Evolutionary conservation across 1,284 basidiomycete species (phyloP).

Genomic region (Leccinum ponderosum): DNA sequence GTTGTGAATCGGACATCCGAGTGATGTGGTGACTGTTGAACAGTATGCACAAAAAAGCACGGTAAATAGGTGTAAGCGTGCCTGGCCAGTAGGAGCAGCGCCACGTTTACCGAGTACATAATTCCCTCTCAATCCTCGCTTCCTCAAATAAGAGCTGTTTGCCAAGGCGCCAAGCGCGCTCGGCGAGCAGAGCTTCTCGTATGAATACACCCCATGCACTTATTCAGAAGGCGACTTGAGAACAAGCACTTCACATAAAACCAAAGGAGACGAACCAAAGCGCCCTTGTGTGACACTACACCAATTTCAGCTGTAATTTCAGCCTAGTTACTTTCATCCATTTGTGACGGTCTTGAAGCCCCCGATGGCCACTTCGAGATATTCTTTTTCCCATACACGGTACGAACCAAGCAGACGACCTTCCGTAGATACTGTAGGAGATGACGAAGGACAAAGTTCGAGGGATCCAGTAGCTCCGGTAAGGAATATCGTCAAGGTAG

Average conservation of each 20-base stretch:
- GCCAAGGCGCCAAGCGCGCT: slow-evolving; percentile 84
- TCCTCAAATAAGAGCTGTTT: slow-evolving; percentile 92
- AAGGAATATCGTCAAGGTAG: slow-evolving; percentile 81
- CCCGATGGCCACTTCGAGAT: slow-evolving; percentile 80
- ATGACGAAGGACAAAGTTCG: slow-evolving; percentile 87
- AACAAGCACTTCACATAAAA: background rate
- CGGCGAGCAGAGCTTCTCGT: slow-evolving; percentile 87
- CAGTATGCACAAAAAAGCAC: too few relatives aligned
- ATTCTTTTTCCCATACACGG: slow-evolving; percentile 85
- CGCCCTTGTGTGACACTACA: slow-evolving; percentile 93
- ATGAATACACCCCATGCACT: slow-evolving; percentile 99
- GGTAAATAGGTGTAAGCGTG: too few relatives aligned
- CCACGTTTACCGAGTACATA: too few relatives aligned
- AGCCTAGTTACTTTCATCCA: slow-evolving; percentile 68
- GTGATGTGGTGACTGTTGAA: too few relatives aligned
- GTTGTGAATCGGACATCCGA: background rate
- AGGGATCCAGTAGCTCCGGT: slow-evolving; percentile 98
- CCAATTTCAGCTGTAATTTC: slow-evolving; percentile 77
- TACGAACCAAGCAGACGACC: slow-evolving; percentile 91
- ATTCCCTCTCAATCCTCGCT: slow-evolving; percentile 83
- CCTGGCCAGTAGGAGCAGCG: too few relatives aligned
- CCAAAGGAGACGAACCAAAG: slow-evolving; percentile 62
- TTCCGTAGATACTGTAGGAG: slow-evolving; percentile 76
- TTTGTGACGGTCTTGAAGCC: slow-evolving; percentile 81
- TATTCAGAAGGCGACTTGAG: slow-evolving; percentile 30